Evolutionary conservation across 345 rosid genomes (phyloP), one percentile per base, ranked within the genome.

Genomic region (Arabidopsis suecica): DNA sequence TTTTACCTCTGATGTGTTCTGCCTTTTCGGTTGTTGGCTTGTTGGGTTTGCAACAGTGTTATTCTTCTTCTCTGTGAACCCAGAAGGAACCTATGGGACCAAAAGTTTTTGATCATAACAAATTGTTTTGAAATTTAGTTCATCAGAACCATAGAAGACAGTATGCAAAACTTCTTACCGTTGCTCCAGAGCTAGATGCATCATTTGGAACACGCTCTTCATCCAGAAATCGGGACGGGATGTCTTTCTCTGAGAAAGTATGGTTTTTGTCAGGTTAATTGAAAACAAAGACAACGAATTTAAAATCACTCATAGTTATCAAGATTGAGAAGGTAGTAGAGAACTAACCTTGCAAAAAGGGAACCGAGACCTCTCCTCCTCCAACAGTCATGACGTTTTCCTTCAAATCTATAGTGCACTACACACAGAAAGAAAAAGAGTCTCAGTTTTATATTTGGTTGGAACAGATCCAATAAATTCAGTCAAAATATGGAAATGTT

Each of bases 311-410:
- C 3, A 38, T 5, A 23, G 10, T 14, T 25, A 14, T 28, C 44
- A 67, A 53, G 53, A 60, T 2, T 61, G 64, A 78, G 61, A 71
- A 12, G 66, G 70, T 33, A 55, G 34, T 12, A 44, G 64, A 73
- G 61, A 77, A 77, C 77, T 73, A 74, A 85, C 99, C 99, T 78
- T 89, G 98, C 86, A 95, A 85, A 83, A 95, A 95, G 60, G 99
- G 99, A 61, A 92, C 99, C 3, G 97, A 83, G 73, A 89, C 99
- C 72, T 92, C 99, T 75, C 99, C 97, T 62, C 99, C 97, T 23
- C 97, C 97, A 38, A 92, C 93, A 77, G 93, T 88, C 74, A 95
- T 61, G 82, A 92, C 96, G 60, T 88, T 95, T 37, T 89, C 90
- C 81, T 90, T 95, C 77, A 95, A 76, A 79, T 95, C 99, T 73